Evolutionary conservation across 2,329 filamentous ascomycete genomes (phyloP), one percentile per base, ranked within the genome.

Genomic region (Pseudodiploospora longispora): DNA sequence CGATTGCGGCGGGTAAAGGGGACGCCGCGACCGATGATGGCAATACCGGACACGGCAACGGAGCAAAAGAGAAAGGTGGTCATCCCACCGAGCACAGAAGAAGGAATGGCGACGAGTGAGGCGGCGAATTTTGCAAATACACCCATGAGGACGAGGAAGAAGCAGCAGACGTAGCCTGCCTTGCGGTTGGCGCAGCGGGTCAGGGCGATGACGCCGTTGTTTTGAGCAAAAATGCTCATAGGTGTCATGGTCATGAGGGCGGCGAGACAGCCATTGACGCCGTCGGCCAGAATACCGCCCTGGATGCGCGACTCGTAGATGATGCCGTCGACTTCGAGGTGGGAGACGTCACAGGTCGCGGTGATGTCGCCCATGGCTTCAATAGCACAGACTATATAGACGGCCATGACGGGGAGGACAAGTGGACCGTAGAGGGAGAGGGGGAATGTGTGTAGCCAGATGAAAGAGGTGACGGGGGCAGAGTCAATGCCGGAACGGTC

Each of bases 111-210:
- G 4, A 87, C 84, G 4, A 93, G 77, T 0, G 85, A 76, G 1
- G 87, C 87, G 0, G 85, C 86, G 53, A 91, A 90, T 63, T 93
- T 93, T 52, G 85, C 79, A 54, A 91, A 88, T 48, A 93, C 69
- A 10, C 87, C 87, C 79, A 89, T 88, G 52, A 93, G 62, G 49
- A 93, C 65, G 8, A 93, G 74, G 69, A 89, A 89, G 55, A 85
- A 72, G 60, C 76, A 88, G 58, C 82, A 85, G 40, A 82, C 84
- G 60, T 88, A 89, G 4, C 87, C 87, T 5, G 86, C 87, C 38
- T 81, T 84, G 43, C 87, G 78, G 61, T 88, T 91, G 1, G 87
- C 87, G 60, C 86, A 91, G 10, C 85, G 76, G 0, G 87, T 93
- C 37, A 93, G 71, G 0, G 86, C 83, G 48, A 93, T 90, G 41